phyloP scores from a whole-genome alignment of 768 basidiomycete species.

The Lentinula lateritia region DNA sequence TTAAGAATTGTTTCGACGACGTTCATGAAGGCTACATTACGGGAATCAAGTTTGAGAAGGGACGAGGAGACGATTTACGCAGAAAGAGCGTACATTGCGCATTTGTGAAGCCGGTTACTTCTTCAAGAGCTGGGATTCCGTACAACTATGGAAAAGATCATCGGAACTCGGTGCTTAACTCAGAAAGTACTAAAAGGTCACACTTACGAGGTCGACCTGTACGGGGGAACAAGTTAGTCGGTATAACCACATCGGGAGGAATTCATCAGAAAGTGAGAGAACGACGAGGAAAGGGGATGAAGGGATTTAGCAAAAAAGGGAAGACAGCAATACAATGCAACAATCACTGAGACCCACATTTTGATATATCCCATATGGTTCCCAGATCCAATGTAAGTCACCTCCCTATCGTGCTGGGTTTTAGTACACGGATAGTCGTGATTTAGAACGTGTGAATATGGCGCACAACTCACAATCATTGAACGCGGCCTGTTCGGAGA shows the following conservation, averaged over 20 bases:
- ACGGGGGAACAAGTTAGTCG: background rate
- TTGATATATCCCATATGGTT: constrained; percentile 76
- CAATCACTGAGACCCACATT: constrained; percentile 33
- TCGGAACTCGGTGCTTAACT: too few species aligned
- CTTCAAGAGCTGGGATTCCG: constrained; percentile 58
- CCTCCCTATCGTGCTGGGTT: constrained; percentile 46
- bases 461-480: background rate
- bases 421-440: background rate
- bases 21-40: constrained; percentile 67
- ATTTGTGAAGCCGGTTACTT: constrained; percentile 74
- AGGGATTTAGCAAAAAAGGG: too few species aligned
- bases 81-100: constrained; percentile 63
- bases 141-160: constrained; percentile 47
- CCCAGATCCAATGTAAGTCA: constrained; percentile 90
- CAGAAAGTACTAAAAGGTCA: background rate
- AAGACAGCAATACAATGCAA: background rate
- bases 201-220: constrained; percentile 30
- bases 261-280: too few species aligned
- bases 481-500: background rate
- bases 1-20: constrained; percentile 75
- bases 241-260: constrained; percentile 17
- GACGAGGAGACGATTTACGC: background rate
- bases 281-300: too few species aligned
- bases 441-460: background rate
- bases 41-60: too few species aligned